Percentiles rank a stretch among this genome's conserved stretches.
Evolutionary conservation across 805 yeast species (phyloP).

Genomic region (Candida morakotiae): DNA sequence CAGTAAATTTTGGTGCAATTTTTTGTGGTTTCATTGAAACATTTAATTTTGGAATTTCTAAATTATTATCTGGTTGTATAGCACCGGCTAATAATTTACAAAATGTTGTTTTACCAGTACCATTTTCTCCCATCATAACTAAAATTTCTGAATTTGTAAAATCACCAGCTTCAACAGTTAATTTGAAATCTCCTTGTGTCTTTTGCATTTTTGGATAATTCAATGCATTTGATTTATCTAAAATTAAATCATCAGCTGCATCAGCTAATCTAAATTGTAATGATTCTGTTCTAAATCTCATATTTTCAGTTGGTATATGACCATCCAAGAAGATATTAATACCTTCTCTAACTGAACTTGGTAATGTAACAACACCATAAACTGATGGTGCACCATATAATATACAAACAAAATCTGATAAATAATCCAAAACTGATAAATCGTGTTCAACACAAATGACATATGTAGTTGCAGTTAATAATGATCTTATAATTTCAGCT

Average conservation of each 20-base stretch:
- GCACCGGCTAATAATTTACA: slow-evolving; percentile 95
- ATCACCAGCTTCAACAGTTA: slow-evolving; percentile 79
- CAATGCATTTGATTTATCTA: slow-evolving; percentile 77
- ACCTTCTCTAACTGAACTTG: slow-evolving; percentile 97
- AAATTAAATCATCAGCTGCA: slow-evolving; percentile 70
- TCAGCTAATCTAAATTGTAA: slow-evolving; percentile 91
- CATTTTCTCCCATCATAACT: slow-evolving; percentile 99
- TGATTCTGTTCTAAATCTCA: slow-evolving; percentile 95
- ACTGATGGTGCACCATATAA: slow-evolving; percentile 97
- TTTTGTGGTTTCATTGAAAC: slow-evolving; percentile 99
- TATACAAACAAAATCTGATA: slow-evolving; percentile 95
- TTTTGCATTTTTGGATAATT: slow-evolving; percentile 78
- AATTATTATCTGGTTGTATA: slow-evolving; percentile 77
- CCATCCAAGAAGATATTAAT: slow-evolving; percentile 98
- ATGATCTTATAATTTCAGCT: slow-evolving; percentile 87
- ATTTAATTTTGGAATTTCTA: slow-evolving; percentile 78
- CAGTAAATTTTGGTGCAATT: slow-evolving; percentile 97
- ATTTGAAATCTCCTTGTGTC: slow-evolving; percentile 94
- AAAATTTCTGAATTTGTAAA: slow-evolving; percentile 95
- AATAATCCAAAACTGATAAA: slow-evolving; percentile 92
- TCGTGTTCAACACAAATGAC: slow-evolving; percentile 99
- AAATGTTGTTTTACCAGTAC: slow-evolving; percentile 98
- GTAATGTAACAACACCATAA: slow-evolving; percentile 97
- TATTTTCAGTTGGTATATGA: slow-evolving; percentile 92
- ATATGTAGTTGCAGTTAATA: slow-evolving; percentile 71